Base-by-base conservation (phyloP, 148 eudicot species). In the Pouteria glomerata region DNA sequence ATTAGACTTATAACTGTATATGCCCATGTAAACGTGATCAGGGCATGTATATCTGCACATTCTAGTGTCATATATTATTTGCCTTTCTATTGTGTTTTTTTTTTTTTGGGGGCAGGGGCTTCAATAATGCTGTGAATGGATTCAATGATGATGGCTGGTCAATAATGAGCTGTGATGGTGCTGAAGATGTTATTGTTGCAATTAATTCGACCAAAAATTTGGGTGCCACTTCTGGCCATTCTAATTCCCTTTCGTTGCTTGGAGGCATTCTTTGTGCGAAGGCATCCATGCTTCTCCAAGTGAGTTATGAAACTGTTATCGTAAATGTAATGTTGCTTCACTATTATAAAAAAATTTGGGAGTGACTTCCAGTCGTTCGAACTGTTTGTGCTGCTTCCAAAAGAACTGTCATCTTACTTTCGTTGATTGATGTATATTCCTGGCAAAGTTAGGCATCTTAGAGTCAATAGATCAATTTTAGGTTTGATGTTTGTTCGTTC, bases 221-320 rank as follows among this genome's bases (percentile, higher is more conserved):
- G 58, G 76, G 61, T 66, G 63, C 83, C 63, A 67, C 85, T 66
- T 74, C 83, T 23, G 76, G 76, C 73, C 69, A 76, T 59, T 76
- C 86, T 67, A 81, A 53, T 76, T 72, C 88, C 34, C 76, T 87
- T 37, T 71, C 91, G 0, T 57, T 83, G 69, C 72, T 86, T 60
- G 96, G 93, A 61, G 97, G 98, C 59, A 74, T 94, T 73, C 87
- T 94, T 29, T 94, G 98, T 87, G 98, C 96, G 24, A 94, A 91
- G 78, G 96, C 98, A 69, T 94, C 98, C 30, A 94, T 94, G 98
- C 85, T 94, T 15, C 95, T 94, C 60, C 91, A 91, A 87, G 98
- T 85, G 72, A 79, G 80, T 74, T 27, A 11, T 24, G 24, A 33
- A 63, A 45, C 61, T 55, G 10, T 50, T 39, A 21, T 42, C 4